Percentiles rank a stretch among this genome's conserved stretches.
Evolutionary conservation across 1,284 basidiomycete genomes (phyloP).

Genomic region (Fomitopsis palustris): DNA sequence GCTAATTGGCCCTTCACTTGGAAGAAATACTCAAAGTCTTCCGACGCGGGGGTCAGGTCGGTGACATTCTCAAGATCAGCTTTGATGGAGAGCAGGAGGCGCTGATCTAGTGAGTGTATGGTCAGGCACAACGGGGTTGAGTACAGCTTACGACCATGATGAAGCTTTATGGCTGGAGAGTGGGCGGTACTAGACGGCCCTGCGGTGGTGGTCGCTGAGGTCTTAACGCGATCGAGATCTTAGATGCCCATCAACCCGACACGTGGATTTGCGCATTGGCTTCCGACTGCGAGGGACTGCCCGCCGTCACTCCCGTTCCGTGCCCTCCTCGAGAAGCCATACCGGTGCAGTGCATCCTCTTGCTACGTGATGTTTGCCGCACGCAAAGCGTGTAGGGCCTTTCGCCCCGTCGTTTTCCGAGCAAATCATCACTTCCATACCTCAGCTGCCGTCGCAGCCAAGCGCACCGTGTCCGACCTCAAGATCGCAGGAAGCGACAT

Average conservation of each 20-base stretch:
- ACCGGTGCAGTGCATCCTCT: no score
- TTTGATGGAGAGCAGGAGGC: slow-evolving; percentile 65
- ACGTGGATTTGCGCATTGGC: not conserved
- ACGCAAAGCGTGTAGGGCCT: not conserved
- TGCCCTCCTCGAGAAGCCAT: no score
- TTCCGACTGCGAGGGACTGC: not conserved
- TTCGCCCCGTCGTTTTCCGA: not conserved
- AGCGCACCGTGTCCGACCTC: not conserved
- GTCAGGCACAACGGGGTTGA: not conserved
- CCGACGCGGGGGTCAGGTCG: slow-evolving; percentile 54
- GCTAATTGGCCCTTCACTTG: slow-evolving; percentile 39
- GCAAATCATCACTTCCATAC: not conserved
- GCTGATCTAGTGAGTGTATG: slow-evolving; percentile 28
- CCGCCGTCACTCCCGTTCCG: not conserved
- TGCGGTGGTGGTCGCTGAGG: no score
- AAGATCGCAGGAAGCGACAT: not conserved
- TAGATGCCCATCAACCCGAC: not conserved
- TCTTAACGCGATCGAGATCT: not conserved
- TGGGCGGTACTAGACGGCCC: no score
- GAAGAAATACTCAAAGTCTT: slow-evolving; percentile 78
- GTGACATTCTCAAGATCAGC: slow-evolving; percentile 79
- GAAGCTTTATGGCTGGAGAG: not conserved
- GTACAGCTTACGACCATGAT: slow-evolving; percentile 30
- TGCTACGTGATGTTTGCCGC: not conserved
- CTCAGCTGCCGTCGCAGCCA: not conserved